A percentile compares a stretch with the other conserved stretches of the same genome.
phyloP scores from a whole-genome alignment of 1,284 basidiomycete genomes.

The Porogramme epimiltina region DNA sequence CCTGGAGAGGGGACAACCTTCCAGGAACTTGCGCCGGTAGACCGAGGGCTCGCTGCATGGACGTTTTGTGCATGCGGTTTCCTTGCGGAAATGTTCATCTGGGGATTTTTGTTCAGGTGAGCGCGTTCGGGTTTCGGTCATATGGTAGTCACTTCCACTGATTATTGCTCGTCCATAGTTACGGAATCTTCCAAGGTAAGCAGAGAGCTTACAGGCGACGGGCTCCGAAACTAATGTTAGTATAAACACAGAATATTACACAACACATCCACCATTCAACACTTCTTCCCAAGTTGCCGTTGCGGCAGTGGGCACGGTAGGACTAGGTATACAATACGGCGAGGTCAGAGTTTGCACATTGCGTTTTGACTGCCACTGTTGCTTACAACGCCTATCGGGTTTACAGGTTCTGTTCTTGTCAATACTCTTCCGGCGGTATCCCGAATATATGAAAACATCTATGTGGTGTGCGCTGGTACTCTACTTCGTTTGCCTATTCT shows the following conservation, averaged over 20 bases:
- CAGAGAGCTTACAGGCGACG: neutral
- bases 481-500: slow-evolving; percentile 22
- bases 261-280: slow-evolving; percentile 25
- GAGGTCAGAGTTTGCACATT: slow-evolving; percentile 15
- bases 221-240: neutral
- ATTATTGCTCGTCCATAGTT: slow-evolving; percentile 6
- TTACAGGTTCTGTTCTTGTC: slow-evolving; percentile 25
- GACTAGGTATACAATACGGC: slow-evolving; percentile 25
- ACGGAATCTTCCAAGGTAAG: slow-evolving; percentile 25
- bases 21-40: slow-evolving; percentile 19
- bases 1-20: slow-evolving; percentile 14
- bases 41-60: slow-evolving; percentile 17
- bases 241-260: slow-evolving; percentile 20
- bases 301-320: slow-evolving; percentile 24
- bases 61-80: slow-evolving; percentile 19
- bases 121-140: neutral
- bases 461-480: slow-evolving; percentile 27
- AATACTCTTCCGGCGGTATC: slow-evolving; percentile 27
- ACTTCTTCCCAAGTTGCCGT: slow-evolving; percentile 20
- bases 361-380: no score
- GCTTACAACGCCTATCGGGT: neutral
- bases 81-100: slow-evolving; percentile 40
- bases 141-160: neutral
- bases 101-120: slow-evolving; percentile 32
- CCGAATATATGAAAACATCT: slow-evolving; percentile 23